phyloP scores from a whole-genome alignment of 1,284 basidiomycete genomes.

The Leccinum fallax region DNA sequence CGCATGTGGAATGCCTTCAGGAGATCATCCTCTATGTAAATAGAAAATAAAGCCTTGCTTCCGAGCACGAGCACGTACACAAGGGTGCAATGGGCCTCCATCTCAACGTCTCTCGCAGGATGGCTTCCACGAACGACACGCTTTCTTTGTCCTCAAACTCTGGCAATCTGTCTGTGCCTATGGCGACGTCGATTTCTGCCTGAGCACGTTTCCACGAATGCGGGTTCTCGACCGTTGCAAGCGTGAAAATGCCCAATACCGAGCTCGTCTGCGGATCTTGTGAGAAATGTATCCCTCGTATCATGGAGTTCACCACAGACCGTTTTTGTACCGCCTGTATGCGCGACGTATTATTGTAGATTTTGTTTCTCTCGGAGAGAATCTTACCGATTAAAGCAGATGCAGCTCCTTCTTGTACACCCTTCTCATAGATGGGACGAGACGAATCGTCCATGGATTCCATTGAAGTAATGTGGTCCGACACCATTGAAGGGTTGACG shows the following conservation, averaged over 20 bases:
- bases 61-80: background rate
- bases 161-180: no score
- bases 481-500: slow-evolving; percentile 8
- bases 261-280: background rate
- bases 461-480: slow-evolving; percentile 14
- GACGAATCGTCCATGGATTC: background rate
- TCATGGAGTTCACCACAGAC: slow-evolving; percentile 1
- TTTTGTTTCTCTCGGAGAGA: background rate
- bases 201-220: slow-evolving; percentile 12
- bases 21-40: no score
- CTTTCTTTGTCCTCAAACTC: no score
- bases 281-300: background rate
- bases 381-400: slow-evolving; percentile 15
- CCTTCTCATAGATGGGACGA: slow-evolving; percentile 4
- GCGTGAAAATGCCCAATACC: slow-evolving; percentile 25
- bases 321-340: slow-evolving; percentile 10
- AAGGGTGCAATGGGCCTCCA: slow-evolving; percentile 17
- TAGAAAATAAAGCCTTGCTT: background rate
- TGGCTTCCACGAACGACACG: no score
- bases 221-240: slow-evolving; percentile 37
- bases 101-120: slow-evolving; percentile 7
- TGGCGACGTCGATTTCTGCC: no score
- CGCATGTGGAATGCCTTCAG: no score
- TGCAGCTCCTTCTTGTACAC: slow-evolving; percentile 8
- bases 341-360: background rate